Evolutionary conservation across 345 rosid species (phyloP).

Genomic region (Hirschfeldia incana): DNA sequence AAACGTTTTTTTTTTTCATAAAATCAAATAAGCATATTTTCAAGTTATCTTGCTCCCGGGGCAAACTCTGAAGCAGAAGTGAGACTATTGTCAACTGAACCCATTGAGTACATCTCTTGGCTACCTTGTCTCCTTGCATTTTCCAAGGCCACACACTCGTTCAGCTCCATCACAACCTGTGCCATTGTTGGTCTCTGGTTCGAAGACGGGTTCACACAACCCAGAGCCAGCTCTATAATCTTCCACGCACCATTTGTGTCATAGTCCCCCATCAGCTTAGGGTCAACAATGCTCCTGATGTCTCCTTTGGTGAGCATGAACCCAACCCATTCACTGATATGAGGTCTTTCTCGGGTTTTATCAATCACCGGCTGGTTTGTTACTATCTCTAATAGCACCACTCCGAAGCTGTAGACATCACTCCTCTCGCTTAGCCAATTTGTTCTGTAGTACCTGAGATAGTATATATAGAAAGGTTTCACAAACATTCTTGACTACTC

Average conservation of each 20-base stretch:
- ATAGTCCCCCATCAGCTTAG: conserved; percentile 40
- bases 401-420: conserved; percentile 60
- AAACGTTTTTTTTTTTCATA: background rate
- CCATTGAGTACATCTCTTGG: conserved; percentile 10
- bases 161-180: conserved; percentile 42
- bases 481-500: background rate
- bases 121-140: conserved; percentile 23
- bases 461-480: background rate
- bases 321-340: conserved; percentile 45
- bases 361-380: conserved; percentile 47
- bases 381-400: conserved; percentile 52
- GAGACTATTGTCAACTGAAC: background rate
- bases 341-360: conserved; percentile 28
- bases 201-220: conserved; percentile 31
- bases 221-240: conserved; percentile 47
- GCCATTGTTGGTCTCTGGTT: conserved; percentile 49
- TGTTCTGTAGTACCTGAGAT: conserved; percentile 36
- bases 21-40: background rate
- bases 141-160: conserved; percentile 39
- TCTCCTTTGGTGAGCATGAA: conserved; percentile 48
- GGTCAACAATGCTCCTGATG: conserved; percentile 48
- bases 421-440: conserved; percentile 50
- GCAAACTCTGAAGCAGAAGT: conserved; percentile 21
- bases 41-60: conserved; percentile 33
- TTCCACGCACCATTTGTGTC: conserved; percentile 52